Conservation (phyloP, 768 basidiomycete genomes). For the Xerocomellus amylosporus region DNA sequence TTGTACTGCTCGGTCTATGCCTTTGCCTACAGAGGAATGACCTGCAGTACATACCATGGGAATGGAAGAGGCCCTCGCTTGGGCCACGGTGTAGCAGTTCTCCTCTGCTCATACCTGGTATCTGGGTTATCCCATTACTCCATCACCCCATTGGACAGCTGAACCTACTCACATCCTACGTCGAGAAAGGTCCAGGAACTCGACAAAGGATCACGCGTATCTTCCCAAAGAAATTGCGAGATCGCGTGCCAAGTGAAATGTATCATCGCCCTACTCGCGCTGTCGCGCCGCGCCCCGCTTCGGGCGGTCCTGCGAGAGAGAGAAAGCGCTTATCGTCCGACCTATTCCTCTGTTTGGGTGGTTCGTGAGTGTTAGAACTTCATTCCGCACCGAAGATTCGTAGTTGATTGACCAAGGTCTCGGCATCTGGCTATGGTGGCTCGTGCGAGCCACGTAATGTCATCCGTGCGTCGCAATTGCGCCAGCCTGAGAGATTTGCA, state of each 20-base stretch:
- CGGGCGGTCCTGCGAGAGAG: not conserved
- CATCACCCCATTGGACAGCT: not conserved
- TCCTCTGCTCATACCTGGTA: not conserved
- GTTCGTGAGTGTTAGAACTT: not conserved
- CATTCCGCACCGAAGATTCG: not conserved
- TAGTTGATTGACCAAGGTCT: not conserved
- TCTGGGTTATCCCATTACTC: not conserved
- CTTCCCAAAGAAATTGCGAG: not conserved
- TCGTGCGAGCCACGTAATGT: not conserved
- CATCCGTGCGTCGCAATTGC: not conserved
- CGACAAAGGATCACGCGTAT: not conserved
- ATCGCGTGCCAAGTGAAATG: not conserved
- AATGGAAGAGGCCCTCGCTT: conserved; percentile 47
- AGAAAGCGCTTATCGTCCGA: not conserved
- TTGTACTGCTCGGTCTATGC: conserved; percentile 25
- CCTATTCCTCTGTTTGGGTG: not conserved
- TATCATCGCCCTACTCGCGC: not conserved
- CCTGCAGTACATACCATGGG: conserved; percentile 45
- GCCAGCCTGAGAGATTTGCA: not conserved
- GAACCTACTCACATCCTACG: not conserved
- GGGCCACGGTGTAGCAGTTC: conserved; percentile 23
- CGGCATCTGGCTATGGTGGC: not conserved
- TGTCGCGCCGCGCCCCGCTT: not conserved
- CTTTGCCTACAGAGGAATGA: conserved; percentile 30
- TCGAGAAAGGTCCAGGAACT: not conserved